Conservation (phyloP, 1,284 basidiomycete species). For the Malassezia equina region DNA sequence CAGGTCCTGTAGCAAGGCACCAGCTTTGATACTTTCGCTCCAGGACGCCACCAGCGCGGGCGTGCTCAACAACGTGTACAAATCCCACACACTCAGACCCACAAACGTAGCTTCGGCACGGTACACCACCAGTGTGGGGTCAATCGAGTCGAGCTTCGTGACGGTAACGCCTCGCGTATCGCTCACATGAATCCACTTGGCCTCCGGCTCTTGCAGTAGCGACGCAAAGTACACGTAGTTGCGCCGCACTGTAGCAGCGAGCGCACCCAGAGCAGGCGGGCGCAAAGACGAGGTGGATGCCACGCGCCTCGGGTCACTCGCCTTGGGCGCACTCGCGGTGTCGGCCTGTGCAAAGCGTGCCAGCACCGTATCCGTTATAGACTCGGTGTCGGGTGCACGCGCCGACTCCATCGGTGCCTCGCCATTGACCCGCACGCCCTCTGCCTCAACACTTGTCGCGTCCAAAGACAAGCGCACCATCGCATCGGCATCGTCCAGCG, state of each 20-base stretch:
- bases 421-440: constrained; percentile 30
- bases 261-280: constrained; percentile 49
- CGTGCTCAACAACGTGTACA: constrained; percentile 76
- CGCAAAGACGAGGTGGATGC: constrained; percentile 4
- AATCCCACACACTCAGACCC: constrained; percentile 87
- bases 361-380: neutral
- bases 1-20: constrained; percentile 68
- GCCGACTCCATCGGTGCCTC: constrained; percentile 17
- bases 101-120: constrained; percentile 95
- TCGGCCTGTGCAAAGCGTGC: neutral
- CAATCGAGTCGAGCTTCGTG: constrained; percentile 83
- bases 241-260: constrained; percentile 70
- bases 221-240: constrained; percentile 97
- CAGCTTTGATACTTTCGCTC: constrained; percentile 85
- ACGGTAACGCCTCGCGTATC: constrained; percentile 75
- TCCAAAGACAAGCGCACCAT: constrained; percentile 22
- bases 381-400: constrained; percentile 11
- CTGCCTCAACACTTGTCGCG: constrained; percentile 33
- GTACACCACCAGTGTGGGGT: constrained; percentile 90
- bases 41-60: constrained; percentile 72
- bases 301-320: constrained; percentile 16
- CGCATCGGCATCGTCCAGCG: constrained; percentile 21
- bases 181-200: constrained; percentile 80
- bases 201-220: constrained; percentile 89
- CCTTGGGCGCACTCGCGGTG: constrained; percentile 8